Evolutionary conservation across 345 rosid genomes (phyloP).

Genomic region (Acer campestre): DNA sequence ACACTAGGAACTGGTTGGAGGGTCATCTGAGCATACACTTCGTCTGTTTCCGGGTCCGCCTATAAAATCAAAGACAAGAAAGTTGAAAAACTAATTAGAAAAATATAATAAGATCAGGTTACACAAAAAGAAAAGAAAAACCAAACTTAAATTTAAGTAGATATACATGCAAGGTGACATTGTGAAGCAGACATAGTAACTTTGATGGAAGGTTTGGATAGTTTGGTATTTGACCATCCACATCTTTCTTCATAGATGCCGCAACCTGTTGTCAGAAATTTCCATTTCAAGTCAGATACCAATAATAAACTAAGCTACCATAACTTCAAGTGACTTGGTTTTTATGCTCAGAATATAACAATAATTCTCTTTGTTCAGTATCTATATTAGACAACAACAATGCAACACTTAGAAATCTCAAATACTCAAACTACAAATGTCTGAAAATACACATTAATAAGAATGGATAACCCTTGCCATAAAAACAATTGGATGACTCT

Average conservation of each 20-base stretch:
- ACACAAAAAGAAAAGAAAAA: not conserved
- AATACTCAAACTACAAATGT: not conserved
- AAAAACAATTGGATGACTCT: not conserved
- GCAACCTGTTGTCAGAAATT: slow-evolving; percentile 65
- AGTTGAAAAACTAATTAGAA: slow-evolving; percentile 14
- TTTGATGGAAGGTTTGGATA: slow-evolving; percentile 91
- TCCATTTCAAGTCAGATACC: slow-evolving; percentile 6
- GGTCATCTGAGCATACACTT: slow-evolving; percentile 97
- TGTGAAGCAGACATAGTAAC: slow-evolving; percentile 82
- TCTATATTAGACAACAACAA: too few species aligned
- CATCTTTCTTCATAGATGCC: slow-evolving; percentile 85
- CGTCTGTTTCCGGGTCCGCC: slow-evolving; percentile 97
- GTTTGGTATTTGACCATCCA: slow-evolving; percentile 75
- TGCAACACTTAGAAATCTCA: not conserved
- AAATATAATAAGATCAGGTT: not conserved
- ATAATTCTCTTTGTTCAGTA: not conserved
- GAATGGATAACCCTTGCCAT: not conserved
- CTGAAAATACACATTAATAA: not conserved
- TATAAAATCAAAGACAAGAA: slow-evolving; percentile 36
- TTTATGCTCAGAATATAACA: not conserved
- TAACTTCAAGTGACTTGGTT: not conserved
- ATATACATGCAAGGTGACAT: slow-evolving; percentile 78
- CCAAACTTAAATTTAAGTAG: not conserved
- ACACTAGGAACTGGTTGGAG: slow-evolving; percentile 84
- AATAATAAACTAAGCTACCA: not conserved